Evolutionary conservation across 768 basidiomycete species (phyloP).

Genomic region (Boletus bicolor): DNA sequence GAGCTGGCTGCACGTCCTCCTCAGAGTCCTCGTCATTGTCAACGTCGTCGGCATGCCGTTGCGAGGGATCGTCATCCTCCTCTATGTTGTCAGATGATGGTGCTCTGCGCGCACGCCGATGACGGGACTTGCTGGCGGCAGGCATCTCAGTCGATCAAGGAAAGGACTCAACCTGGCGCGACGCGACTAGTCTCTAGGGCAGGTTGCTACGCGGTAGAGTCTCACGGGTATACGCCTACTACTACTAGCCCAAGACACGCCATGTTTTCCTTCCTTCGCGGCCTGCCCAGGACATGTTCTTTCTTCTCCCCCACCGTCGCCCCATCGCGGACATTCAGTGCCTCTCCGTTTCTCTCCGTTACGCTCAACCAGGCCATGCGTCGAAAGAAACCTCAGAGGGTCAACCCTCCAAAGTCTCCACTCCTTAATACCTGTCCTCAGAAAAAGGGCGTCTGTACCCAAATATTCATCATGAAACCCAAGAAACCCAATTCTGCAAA

Average conservation of each 20-base stretch:
- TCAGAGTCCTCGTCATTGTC: constrained; percentile 32
- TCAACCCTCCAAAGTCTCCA: constrained; percentile 60
- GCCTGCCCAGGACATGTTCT: constrained; percentile 22
- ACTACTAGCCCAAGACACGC: neutral
- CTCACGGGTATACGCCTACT: neutral
- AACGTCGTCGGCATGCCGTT: constrained; percentile 42
- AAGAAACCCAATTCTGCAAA: constrained; percentile 99
- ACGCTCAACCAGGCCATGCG: constrained; percentile 90
- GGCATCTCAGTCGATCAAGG: constrained; percentile 29
- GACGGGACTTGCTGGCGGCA: constrained; percentile 36
- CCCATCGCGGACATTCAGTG: constrained; percentile 54
- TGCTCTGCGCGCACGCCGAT: constrained; percentile 40
- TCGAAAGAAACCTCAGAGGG: constrained; percentile 57
- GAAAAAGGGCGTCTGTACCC: constrained; percentile 87
- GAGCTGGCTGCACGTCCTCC: constrained; percentile 39
- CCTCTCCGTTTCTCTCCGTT: constrained; percentile 51
- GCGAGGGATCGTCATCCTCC: constrained; percentile 46
- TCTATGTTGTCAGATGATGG: constrained; percentile 58
- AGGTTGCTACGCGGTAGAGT: constrained; percentile 25
- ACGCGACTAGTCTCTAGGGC: constrained; percentile 30
- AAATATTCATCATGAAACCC: constrained; percentile 77
- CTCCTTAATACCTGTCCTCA: constrained; percentile 78
- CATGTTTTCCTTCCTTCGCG: constrained; percentile 30
- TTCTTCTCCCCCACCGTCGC: neutral
- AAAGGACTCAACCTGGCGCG: constrained; percentile 1